phyloP scores from a whole-genome alignment of 2,329 filamentous ascomycete genomes.

The Trichoderma lentiforme region DNA sequence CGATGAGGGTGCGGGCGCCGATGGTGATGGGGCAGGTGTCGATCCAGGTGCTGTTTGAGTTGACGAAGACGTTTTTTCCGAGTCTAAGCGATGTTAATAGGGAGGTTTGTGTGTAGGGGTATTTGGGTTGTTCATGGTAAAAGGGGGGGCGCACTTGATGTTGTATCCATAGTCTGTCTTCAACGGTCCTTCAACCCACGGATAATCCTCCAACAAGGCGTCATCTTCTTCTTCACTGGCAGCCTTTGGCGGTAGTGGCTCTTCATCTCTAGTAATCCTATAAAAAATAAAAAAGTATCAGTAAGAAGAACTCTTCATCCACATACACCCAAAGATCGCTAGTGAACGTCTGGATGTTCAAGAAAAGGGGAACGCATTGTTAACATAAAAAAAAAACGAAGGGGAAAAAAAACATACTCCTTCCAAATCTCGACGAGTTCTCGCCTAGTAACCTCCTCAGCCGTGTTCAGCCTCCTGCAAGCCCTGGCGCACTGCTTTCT shows the following conservation, averaged over 20 bases:
- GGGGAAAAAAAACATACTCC: conserved; percentile 50
- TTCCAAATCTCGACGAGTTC: conserved; percentile 64
- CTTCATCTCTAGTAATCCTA: conserved; percentile 43
- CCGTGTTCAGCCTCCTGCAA: conserved; percentile 60
- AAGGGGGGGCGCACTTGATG: conserved; percentile 44
- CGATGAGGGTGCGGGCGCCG: conserved; percentile 73
- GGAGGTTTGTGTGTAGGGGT: neutral
- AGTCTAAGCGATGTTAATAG: conserved; percentile 52
- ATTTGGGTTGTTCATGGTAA: neutral
- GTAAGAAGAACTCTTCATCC: neutral
- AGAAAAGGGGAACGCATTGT: too few species aligned
- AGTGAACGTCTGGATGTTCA: too few species aligned
- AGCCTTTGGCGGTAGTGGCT: conserved; percentile 58
- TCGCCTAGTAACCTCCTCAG: conserved; percentile 54
- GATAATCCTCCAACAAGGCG: conserved; percentile 56
- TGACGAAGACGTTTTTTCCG: conserved; percentile 71
- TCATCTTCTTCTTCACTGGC: conserved; percentile 60
- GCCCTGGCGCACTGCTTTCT: conserved; percentile 59
- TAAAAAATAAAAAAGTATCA: neutral
- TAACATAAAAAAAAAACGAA: neutral
- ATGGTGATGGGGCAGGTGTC: conserved; percentile 74
- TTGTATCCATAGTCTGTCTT: conserved; percentile 79
- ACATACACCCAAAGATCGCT: neutral
- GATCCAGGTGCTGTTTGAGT: conserved; percentile 68
- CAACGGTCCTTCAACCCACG: conserved; percentile 67